Evolutionary conservation across 148 eudicot genomes (phyloP).

Genomic region (Chenopodium quinoa): DNA sequence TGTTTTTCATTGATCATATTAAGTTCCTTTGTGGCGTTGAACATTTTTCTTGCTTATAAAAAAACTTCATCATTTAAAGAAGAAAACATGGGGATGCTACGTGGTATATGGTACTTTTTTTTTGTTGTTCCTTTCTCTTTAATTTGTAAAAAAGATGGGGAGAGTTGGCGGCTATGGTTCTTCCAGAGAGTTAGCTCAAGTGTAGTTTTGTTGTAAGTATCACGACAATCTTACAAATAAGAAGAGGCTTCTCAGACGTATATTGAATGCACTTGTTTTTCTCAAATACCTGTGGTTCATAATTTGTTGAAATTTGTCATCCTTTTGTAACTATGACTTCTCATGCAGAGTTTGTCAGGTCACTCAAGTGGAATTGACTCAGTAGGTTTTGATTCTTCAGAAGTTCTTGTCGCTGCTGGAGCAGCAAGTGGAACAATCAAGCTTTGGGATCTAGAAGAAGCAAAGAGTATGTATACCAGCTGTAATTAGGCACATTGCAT

Average conservation of each 20-base stretch:
- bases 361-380: conserved; percentile 98
- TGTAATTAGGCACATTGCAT: neutral
- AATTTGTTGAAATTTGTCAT: conserved; percentile 13
- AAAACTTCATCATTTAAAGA: neutral
- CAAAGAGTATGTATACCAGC: conserved; percentile 64
- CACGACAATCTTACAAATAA: neutral
- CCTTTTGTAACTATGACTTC: conserved; percentile 3
- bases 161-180: neutral
- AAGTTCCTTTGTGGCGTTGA: neutral
- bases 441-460: conserved; percentile 99
- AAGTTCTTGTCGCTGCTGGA: conserved; percentile 94
- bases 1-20: neutral
- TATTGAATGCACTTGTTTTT: neutral
- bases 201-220: neutral
- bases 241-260: neutral
- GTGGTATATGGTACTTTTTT: neutral
- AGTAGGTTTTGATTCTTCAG: conserved; percentile 95
- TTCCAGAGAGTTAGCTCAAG: neutral
- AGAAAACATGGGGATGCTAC: neutral
- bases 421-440: conserved; percentile 99
- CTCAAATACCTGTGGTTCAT: neutral
- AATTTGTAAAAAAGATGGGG: neutral
- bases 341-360: conserved; percentile 85
- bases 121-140: neutral
- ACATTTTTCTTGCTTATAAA: too few relatives aligned